Conservation (phyloP, 257 asterid genomes). For the Solanum habrochaites region DNA sequence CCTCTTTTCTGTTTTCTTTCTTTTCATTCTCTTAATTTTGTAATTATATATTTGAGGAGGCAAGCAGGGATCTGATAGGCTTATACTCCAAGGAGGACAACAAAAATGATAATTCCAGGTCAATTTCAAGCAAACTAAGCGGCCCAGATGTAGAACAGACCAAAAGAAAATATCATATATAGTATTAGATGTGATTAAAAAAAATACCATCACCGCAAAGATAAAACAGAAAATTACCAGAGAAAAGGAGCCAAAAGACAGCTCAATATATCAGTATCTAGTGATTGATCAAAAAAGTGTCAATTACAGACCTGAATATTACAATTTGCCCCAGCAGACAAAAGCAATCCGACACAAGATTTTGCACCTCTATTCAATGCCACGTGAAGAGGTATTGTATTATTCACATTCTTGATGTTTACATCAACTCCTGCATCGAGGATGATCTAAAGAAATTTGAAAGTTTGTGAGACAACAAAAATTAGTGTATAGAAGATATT, state of each 20-base stretch:
- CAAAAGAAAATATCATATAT: background rate
- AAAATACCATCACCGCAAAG: background rate
- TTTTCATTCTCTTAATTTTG: background rate
- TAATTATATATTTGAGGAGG: background rate
- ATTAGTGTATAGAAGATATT: background rate
- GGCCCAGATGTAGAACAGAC: background rate
- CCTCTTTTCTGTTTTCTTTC: background rate
- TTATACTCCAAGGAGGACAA: background rate
- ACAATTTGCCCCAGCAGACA: constrained; percentile 93
- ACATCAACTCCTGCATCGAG: constrained; percentile 96
- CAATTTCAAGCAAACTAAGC: background rate
- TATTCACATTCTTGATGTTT: constrained; percentile 75
- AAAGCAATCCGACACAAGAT: constrained; percentile 83
- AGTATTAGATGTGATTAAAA: background rate
- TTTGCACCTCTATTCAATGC: constrained; percentile 99
- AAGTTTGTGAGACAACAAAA: background rate
- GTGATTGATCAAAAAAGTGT: background rate
- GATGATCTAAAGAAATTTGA: constrained; percentile 45
- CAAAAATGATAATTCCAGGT: background rate
- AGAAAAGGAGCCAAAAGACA: background rate
- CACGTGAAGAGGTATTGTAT: constrained; percentile 89
- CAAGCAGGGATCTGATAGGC: background rate
- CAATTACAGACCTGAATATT: constrained; percentile 58
- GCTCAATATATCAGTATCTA: background rate
- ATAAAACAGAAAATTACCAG: background rate